Percentiles rank a stretch among this genome's conserved stretches.
These are phyloP conservation scores for Nannizzia gypsea DNA, from an alignment of 2,329 filamentous ascomycete species.

Conservation along the genomic window DNA sequence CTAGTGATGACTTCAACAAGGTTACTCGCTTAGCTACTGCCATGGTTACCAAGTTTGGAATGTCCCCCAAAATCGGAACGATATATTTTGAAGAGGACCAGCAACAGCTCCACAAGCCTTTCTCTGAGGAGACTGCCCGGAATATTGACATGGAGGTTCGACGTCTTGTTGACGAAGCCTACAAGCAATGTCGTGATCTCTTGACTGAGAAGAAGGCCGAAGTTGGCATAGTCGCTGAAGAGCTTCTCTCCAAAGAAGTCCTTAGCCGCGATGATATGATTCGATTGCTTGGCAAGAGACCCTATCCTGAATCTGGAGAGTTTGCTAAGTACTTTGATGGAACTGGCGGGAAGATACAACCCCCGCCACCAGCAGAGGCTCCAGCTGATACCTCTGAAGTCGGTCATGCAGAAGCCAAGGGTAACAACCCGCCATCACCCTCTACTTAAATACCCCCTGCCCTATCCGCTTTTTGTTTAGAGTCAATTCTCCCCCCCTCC, in stretches of 20 bases:
- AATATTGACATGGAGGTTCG: slow-evolving; percentile 86
- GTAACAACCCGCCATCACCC: background rate
- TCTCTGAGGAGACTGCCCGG: slow-evolving; percentile 85
- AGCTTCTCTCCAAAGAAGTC: slow-evolving; percentile 83
- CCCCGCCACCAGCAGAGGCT: slow-evolving; percentile 13
- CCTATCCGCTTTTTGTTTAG: background rate
- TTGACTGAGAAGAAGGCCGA: slow-evolving; percentile 77
- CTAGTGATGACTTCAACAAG: slow-evolving; percentile 96
- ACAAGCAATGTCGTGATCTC: slow-evolving; percentile 77
- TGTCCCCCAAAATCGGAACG: slow-evolving; percentile 88
- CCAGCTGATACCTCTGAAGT: background rate
- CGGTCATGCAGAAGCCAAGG: background rate
- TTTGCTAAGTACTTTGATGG: slow-evolving; percentile 87
- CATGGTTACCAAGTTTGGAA: slow-evolving; percentile 99
- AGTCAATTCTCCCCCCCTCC: background rate
- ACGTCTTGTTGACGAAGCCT: slow-evolving; percentile 82
- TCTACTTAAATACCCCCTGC: background rate
- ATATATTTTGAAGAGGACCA: slow-evolving; percentile 79
- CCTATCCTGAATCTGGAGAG: slow-evolving; percentile 74
- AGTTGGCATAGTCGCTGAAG: slow-evolving; percentile 81
- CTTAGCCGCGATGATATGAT: slow-evolving; percentile 86
- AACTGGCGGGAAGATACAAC: slow-evolving; percentile 24
- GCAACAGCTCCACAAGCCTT: slow-evolving; percentile 81
- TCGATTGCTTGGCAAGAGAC: slow-evolving; percentile 68
- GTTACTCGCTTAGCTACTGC: slow-evolving; percentile 89